Percentiles rank a stretch among this genome's conserved stretches.
phyloP scores from a whole-genome alignment of 2,329 filamentous ascomycete genomes.

The Fusarium veterinarium region DNA sequence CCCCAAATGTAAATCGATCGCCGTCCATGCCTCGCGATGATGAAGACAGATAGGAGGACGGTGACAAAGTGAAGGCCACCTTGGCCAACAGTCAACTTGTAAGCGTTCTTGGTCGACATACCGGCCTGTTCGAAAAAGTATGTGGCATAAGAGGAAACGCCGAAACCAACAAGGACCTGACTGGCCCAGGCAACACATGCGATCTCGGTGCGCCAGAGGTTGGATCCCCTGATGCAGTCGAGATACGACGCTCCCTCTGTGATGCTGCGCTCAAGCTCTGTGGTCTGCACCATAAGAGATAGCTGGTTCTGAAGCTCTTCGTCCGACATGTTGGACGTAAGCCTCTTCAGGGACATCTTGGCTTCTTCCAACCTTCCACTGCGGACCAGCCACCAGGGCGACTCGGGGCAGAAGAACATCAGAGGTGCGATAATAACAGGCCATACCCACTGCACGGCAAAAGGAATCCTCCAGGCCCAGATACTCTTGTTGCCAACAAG shows the following conservation, averaged over 20 bases:
- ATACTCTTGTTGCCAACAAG: slow-evolving; percentile 27
- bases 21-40: not conserved
- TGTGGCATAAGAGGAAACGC: not conserved
- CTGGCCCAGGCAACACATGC: slow-evolving; percentile 50
- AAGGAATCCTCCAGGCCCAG: slow-evolving; percentile 53
- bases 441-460: slow-evolving; percentile 54
- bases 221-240: slow-evolving; percentile 56
- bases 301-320: slow-evolving; percentile 34
- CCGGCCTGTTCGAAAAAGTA: slow-evolving; percentile 1
- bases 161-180: not conserved
- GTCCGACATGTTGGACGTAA: not conserved
- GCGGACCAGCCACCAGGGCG: slow-evolving; percentile 50
- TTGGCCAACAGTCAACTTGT: not conserved
- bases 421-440: slow-evolving; percentile 44
- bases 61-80: not conserved
- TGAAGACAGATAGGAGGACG: not conserved
- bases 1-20: not conserved
- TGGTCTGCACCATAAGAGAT: slow-evolving; percentile 57
- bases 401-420: slow-evolving; percentile 47
- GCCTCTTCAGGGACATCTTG: not conserved
- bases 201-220: slow-evolving; percentile 54
- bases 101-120: not conserved
- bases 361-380: slow-evolving; percentile 8
- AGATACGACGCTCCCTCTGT: not conserved
- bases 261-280: slow-evolving; percentile 31